Evolutionary conservation across 169 alveolate genomes (phyloP), one percentile per base, ranked within the genome.

Genomic region (Plasmodium gallinaceum): DNA sequence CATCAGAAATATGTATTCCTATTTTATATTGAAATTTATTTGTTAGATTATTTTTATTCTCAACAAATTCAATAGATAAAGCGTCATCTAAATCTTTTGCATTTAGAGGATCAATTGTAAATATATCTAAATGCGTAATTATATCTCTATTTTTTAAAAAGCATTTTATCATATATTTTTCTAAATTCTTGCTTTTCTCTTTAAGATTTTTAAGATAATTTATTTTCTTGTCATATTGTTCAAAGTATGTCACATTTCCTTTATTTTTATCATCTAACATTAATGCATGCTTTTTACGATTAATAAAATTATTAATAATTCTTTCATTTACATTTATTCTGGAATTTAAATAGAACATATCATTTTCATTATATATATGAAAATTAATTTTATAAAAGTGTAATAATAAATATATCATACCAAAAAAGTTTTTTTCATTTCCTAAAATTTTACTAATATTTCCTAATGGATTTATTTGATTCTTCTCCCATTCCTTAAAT

Each of bases 1-100:
- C 99, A 94, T 98, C 99, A 3, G 99, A 99, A 26, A 98, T 98
- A 92, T 98, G 99, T 16, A 98, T 99, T 48, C 99, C 99, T n/a
- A 98, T 94, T 90, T 89, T 93, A 71, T 96, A 96, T 74, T 78
- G 74, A 70, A 45, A 62, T 8, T 85, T 88, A 69, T 92, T 95
- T 60, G 73, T 74, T 92, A 48, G 93, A 86, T 7, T 97, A 95
- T 86, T 91, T 88, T 32, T 61, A 62, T 94, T 90, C 68, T 78
- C 72, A 95, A 96, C 42, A 20, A 76, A 60, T 86, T 95, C 97
- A n/a, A 96, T 92, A 76, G 98, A 98, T 0, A 98, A 90, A 24
- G 99, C 99, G 91, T 98, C 99, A 93, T 98, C 99, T 60, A 98
- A 95, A 93, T 98, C 99, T 95, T 98, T 98, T 90, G 99, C 98